These are phyloP conservation scores for Cylindrotheca closterium DNA, from an alignment of 108 stramenopile species.

Conservation along the genomic window DNA sequence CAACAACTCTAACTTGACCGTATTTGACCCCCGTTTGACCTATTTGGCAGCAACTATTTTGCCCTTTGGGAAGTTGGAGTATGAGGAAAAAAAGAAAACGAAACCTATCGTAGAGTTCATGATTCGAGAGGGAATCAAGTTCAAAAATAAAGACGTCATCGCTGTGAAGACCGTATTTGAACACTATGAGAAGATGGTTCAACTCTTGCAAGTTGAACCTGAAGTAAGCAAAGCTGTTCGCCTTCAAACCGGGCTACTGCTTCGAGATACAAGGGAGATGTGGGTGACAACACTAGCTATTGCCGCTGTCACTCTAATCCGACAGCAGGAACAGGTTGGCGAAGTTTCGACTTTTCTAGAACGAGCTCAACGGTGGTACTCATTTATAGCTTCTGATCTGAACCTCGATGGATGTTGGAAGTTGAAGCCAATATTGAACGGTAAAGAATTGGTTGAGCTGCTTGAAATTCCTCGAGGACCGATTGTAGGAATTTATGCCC, in stretches of 20 bases:
- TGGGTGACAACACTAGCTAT: slow-evolving; percentile 74
- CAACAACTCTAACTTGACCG: background rate
- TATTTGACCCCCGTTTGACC: slow-evolving; percentile 50
- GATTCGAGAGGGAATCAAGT: slow-evolving; percentile 80
- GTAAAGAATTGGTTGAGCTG: slow-evolving; percentile 61
- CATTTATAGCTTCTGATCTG: slow-evolving; percentile 35
- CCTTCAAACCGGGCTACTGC: slow-evolving; percentile 61
- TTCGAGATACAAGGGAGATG: slow-evolving; percentile 63
- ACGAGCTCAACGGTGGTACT: slow-evolving; percentile 13
- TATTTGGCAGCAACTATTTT: slow-evolving; percentile 62
- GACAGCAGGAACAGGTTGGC: slow-evolving; percentile 24
- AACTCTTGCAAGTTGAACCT: slow-evolving; percentile 28
- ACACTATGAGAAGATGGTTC: slow-evolving; percentile 59
- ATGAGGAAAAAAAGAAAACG: slow-evolving; percentile 52
- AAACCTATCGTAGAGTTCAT: slow-evolving; percentile 59
- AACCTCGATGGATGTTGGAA: slow-evolving; percentile 78
- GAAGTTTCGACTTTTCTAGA: slow-evolving; percentile 2
- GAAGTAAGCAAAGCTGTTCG: slow-evolving; percentile 29
- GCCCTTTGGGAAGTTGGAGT: slow-evolving; percentile 64
- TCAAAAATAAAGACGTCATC: slow-evolving; percentile 61
- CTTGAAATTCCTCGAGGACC: slow-evolving; percentile 66
- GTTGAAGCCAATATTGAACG: slow-evolving; percentile 67
- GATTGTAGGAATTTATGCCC: slow-evolving; percentile 54
- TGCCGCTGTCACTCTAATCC: slow-evolving; percentile 52
- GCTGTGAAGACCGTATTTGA: slow-evolving; percentile 45